Base-by-base conservation (phyloP, 306 rosid genomes). In the Purshia tridentata region DNA sequence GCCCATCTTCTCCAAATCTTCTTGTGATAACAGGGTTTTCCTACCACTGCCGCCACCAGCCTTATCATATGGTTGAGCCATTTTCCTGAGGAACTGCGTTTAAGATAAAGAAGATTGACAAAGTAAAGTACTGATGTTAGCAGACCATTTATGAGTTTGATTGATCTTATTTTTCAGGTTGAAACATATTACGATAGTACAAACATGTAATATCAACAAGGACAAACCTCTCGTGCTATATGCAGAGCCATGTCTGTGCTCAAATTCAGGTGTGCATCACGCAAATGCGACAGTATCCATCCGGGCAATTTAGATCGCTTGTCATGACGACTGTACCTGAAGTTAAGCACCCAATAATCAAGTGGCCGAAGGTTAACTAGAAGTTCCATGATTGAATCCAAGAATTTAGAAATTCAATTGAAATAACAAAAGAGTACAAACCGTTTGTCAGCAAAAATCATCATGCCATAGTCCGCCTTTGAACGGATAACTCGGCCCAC, bases 211-310 rank as follows among this genome's bases (percentile, higher is more conserved):
- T 16, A 52, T 50, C 16, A 12, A 72, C 10, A 49, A 74, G 72
- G 46, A 78, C 87, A 66, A 48, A 94, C 97, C 92, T 91, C 98
- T 23, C 88, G 92, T 42, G 97, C 92, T 65, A 91, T 91, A 78
- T 94, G 97, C 79, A 91, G 78, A 80, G 98, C 98, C 98, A 94
- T 94, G 83, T 94, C 98, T 15, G 98, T 94, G 87, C 98, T 94
- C 87, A 91, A 85, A 74, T 91, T 94, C 80, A 94, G 86, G 85
- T 89, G 88, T 65, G 98, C 97, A 65, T 94, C 98, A n/a, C 85
- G 92, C 74, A 94, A 77, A 83, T 89, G 97, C 18, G 96, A 91
- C 63, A 91, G 84, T 64, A 94, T 91, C 98, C 98, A 94, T 78
- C 96, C 86, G 47, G 97, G 98, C 83, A 94, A 81, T 74, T 93